Percentiles rank a stretch among this genome's conserved stretches.
Evolutionary conservation across 768 basidiomycete genomes (phyloP).

Genomic region (Naematelia encephala): DNA sequence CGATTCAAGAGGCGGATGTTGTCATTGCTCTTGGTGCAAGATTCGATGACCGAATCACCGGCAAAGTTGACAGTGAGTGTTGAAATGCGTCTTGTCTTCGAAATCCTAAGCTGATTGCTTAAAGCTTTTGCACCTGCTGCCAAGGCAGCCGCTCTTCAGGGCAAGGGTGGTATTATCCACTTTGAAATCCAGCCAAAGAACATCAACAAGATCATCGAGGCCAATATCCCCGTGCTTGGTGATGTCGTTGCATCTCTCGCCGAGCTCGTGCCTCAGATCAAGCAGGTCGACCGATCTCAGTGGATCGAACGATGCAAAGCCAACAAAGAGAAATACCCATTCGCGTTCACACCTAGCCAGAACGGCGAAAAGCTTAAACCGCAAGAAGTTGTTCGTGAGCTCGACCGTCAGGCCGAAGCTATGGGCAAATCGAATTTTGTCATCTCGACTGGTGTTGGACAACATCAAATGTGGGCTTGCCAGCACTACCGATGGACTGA

Average conservation of each 20-base stretch:
- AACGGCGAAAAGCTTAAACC: constrained; percentile 79
- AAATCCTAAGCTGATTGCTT: background rate
- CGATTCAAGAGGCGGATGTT: constrained; percentile 95
- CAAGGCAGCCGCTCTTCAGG: constrained; percentile 73
- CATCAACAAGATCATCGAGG: constrained; percentile 96
- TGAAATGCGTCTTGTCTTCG: background rate
- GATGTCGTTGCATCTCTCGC: constrained; percentile 83
- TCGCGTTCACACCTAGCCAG: constrained; percentile 69
- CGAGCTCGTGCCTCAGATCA: constrained; percentile 71
- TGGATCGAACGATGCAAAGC: constrained; percentile 80
- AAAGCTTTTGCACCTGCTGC: constrained; percentile 84
- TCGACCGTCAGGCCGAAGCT: constrained; percentile 68
- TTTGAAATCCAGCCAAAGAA: constrained; percentile 99
- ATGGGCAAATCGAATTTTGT: constrained; percentile 70
- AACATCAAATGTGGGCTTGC: constrained; percentile 99
- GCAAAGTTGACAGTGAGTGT: constrained; percentile 65
- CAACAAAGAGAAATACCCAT: constrained; percentile 88
- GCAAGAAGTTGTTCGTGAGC: constrained; percentile 91
- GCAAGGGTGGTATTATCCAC: constrained; percentile 95
- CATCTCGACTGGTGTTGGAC: constrained; percentile 91
- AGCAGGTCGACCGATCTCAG: constrained; percentile 59
- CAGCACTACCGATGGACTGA: constrained; percentile 88
- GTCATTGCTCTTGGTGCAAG: constrained; percentile 95
- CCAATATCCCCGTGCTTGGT: constrained; percentile 86
- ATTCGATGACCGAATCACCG: constrained; percentile 97